Conservation (phyloP, 2,329 filamentous ascomycete species). For the Scorias spongiosa region DNA sequence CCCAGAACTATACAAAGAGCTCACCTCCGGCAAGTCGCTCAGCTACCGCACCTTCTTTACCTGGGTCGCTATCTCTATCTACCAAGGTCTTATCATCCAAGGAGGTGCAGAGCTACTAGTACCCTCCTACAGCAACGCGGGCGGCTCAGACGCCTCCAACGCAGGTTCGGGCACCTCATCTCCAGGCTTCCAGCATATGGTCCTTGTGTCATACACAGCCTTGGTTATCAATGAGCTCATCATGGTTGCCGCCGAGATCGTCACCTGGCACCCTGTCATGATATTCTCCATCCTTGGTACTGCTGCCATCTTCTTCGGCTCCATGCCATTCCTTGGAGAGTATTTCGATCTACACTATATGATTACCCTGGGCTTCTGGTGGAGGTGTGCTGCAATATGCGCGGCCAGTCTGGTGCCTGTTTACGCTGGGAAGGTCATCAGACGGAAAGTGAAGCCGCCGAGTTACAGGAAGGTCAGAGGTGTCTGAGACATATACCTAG, state of each 20-base stretch:
- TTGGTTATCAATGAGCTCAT: conserved; percentile 86
- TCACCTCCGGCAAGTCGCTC: conserved; percentile 75
- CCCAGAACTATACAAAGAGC: conserved; percentile 91
- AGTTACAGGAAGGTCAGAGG: conserved; percentile 75
- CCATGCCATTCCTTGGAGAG: conserved; percentile 69
- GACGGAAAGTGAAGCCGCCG: conserved; percentile 73
- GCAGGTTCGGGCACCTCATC: conserved; percentile 1
- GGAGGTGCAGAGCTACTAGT: conserved; percentile 83
- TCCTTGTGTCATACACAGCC: conserved; percentile 81
- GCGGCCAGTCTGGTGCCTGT: conserved; percentile 73
- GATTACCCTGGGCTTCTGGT: conserved; percentile 66
- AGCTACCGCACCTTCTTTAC: conserved; percentile 92
- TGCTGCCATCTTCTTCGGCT: conserved; percentile 62
- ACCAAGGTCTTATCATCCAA: conserved; percentile 91
- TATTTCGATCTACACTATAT: conserved; percentile 82
- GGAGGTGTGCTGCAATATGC: conserved; percentile 69
- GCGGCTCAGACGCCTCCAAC: conserved; percentile 18
- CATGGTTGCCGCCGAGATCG: conserved; percentile 95
- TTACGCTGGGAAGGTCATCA: conserved; percentile 72
- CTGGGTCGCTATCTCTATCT: conserved; percentile 89
- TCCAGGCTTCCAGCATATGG: conserved; percentile 42
- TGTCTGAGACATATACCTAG: conserved; percentile 4
- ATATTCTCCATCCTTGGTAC: conserved; percentile 72
- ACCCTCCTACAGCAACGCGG: conserved; percentile 43
- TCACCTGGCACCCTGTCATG: conserved; percentile 94